A percentile compares a stretch with the other conserved stretches of the same genome.
Evolutionary conservation across 495 filamentous ascomycete species (phyloP).

Genomic region (Hyphodiscus hymeniophilus): DNA sequence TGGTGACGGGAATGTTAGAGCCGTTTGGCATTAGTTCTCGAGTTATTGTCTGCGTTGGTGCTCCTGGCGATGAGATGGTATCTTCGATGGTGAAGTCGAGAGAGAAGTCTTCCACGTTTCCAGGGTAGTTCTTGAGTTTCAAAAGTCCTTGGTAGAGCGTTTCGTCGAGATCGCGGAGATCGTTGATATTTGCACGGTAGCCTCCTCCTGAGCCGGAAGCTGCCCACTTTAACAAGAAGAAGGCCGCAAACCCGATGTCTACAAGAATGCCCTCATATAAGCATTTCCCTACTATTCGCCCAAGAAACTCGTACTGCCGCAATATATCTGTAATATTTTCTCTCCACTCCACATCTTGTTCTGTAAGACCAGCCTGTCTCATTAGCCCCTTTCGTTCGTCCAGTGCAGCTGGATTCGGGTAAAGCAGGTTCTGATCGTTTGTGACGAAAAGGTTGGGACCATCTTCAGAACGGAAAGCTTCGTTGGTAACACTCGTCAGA

Average conservation of each 20-base stretch:
- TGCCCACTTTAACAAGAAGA: constrained; percentile 95
- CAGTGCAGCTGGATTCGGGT: constrained; percentile 75
- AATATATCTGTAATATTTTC: constrained; percentile 53
- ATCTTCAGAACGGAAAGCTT: constrained; percentile 63
- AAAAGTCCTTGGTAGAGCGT: constrained; percentile 89
- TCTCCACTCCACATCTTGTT: constrained; percentile 47
- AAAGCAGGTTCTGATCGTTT: constrained; percentile 83
- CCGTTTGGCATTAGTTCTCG: constrained; percentile 70
- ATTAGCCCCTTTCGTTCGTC: constrained; percentile 63
- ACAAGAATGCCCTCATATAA: constrained; percentile 96
- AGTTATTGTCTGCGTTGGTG: constrained; percentile 48
- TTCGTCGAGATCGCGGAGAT: constrained; percentile 86
- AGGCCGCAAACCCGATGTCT: constrained; percentile 87
- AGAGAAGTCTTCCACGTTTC: constrained; percentile 70
- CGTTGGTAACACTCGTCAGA: constrained; percentile 77
- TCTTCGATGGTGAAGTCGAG: constrained; percentile 90
- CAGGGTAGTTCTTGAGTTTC: constrained; percentile 79
- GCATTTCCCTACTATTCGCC: constrained; percentile 91
- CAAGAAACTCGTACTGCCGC: constrained; percentile 81
- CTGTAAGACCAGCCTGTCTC: constrained; percentile 39
- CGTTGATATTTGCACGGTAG: constrained; percentile 85
- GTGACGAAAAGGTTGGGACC: constrained; percentile 60
- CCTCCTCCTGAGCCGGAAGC: constrained; percentile 62
- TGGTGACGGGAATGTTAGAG: constrained; percentile 73
- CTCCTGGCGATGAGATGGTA: constrained; percentile 49